Base-by-base conservation (phyloP, 257 asterid genomes). In the Solanum corneliomulleri region DNA sequence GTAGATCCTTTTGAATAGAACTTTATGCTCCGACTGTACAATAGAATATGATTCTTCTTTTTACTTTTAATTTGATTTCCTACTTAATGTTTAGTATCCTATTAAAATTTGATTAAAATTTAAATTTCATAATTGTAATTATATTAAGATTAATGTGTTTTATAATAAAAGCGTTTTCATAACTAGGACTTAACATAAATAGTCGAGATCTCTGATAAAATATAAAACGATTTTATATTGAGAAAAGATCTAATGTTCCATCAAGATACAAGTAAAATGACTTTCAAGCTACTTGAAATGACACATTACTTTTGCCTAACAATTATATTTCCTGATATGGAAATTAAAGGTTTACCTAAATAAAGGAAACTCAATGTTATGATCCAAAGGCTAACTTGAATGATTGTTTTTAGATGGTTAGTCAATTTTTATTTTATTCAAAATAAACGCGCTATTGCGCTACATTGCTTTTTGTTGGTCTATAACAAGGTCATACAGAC, bases 11-110 rank as follows among this genome's bases (percentile, higher is more conserved):
- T 68, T 75, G 15, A 18, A 52, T 52, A 52, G 62, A 52, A 52
- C 62, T 52, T n/a, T 87, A 49, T 87, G 84, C 88, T 86, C 25
- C 37, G 83, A 87, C 78, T 90, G 83, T 52, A 52, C 81, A 87
- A 70, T 72, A 84, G 92, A 91, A 92, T 90, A 47, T 39, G 89
- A 92, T 92, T 89, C 95, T 89, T 85, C 84, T 20, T 72, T 25
- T 20, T 20, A 18, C 13, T 31, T 16, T 16, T 14, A 6, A 13
- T 33, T 35, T 31, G 3, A 0, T 72, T 37, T 37, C 39, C 39
- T 37, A 37, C 39, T 37, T 37, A 0, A 5, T 6, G 0, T 37
- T 37, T 7, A 0, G 2, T 37, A 37, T 37, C 2, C 7, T 37
- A 6, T 37, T 37, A 37, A 5, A 35, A 4, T 35, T 35, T 35